These are phyloP conservation scores for Pythium brassicae DNA, from an alignment of 352 stramenopile species.

Conservation along the genomic window DNA sequence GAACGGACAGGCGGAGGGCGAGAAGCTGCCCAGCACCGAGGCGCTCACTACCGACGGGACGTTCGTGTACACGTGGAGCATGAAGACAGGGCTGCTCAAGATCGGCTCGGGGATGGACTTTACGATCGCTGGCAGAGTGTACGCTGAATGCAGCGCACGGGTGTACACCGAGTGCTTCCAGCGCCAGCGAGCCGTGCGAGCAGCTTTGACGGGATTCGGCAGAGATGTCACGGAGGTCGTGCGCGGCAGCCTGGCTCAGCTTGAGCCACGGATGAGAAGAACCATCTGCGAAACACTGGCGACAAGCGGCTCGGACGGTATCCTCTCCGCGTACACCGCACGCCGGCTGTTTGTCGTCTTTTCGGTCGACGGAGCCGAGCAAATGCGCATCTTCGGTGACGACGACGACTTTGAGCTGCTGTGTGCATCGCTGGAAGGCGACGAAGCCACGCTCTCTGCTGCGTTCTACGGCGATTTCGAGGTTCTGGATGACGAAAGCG, in stretches of 20 bases:
- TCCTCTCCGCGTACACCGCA: constrained; percentile 13
- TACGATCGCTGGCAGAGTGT: constrained; percentile 67
- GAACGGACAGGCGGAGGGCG: constrained; percentile 5
- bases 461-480: constrained; percentile 60
- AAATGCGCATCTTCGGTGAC: constrained; percentile 21
- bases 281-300: constrained; percentile 16
- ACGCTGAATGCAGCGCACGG: constrained; percentile 25
- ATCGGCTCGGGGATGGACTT: constrained; percentile 71
- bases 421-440: not conserved
- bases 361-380: constrained; percentile 9
- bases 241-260: constrained; percentile 11
- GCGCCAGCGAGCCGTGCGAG: constrained; percentile 21
- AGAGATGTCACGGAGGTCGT: constrained; percentile 31
- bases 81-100: constrained; percentile 40
- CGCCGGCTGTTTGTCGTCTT: constrained; percentile 27
- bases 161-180: constrained; percentile 25
- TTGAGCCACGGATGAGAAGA: not conserved
- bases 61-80: constrained; percentile 61
- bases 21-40: constrained; percentile 10
- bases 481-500: constrained; percentile 20
- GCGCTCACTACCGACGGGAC: constrained; percentile 60
- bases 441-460: constrained; percentile 8
- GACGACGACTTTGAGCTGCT: constrained; percentile 23
- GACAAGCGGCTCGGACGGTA: constrained; percentile 6
- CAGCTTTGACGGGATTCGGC: constrained; percentile 35